These are phyloP conservation scores for Trichoderma erinaceum DNA, from an alignment of 495 filamentous ascomycete species.

Conservation along the genomic window DNA sequence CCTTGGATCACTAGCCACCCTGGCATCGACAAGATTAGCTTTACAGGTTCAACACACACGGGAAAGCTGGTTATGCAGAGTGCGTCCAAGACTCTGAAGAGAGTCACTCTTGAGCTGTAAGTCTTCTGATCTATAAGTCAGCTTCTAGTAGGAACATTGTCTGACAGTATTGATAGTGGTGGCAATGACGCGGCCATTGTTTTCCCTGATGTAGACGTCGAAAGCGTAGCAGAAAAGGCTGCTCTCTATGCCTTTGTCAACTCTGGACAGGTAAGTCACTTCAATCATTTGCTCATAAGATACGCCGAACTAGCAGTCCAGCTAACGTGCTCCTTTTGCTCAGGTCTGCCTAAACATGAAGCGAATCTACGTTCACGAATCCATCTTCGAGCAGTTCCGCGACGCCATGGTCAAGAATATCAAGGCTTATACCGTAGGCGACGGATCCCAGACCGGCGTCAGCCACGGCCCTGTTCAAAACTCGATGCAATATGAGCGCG, in stretches of 20 bases:
- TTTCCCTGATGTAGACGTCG: slow-evolving; percentile 59
- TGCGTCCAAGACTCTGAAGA: slow-evolving; percentile 56
- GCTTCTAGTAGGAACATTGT: background rate
- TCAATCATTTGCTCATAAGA: slow-evolving; percentile 20
- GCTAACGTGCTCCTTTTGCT: background rate
- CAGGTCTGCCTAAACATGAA: slow-evolving; percentile 30
- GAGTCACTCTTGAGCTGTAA: slow-evolving; percentile 39
- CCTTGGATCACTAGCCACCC: slow-evolving; percentile 52
- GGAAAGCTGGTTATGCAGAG: slow-evolving; percentile 59
- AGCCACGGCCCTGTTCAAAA: slow-evolving; percentile 57
- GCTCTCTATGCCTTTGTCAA: slow-evolving; percentile 53
- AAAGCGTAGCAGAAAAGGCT: slow-evolving; percentile 44
- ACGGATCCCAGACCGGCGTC: slow-evolving; percentile 34
- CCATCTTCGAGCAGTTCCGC: slow-evolving; percentile 60
- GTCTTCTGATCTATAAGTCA: background rate
- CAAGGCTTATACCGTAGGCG: slow-evolving; percentile 39
- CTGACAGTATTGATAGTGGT: slow-evolving; percentile 28
- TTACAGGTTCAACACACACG: slow-evolving; percentile 60
- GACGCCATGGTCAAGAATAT: slow-evolving; percentile 44
- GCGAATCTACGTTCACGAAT: slow-evolving; percentile 63
- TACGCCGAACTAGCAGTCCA: background rate
- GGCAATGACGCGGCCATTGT: slow-evolving; percentile 67
- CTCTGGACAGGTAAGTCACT: slow-evolving; percentile 49
- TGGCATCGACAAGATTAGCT: slow-evolving; percentile 60
- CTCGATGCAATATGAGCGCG: slow-evolving; percentile 49